Evolutionary conservation across 1,284 basidiomycete species (phyloP).

Genomic region (Thecaphora thlaspeos): DNA sequence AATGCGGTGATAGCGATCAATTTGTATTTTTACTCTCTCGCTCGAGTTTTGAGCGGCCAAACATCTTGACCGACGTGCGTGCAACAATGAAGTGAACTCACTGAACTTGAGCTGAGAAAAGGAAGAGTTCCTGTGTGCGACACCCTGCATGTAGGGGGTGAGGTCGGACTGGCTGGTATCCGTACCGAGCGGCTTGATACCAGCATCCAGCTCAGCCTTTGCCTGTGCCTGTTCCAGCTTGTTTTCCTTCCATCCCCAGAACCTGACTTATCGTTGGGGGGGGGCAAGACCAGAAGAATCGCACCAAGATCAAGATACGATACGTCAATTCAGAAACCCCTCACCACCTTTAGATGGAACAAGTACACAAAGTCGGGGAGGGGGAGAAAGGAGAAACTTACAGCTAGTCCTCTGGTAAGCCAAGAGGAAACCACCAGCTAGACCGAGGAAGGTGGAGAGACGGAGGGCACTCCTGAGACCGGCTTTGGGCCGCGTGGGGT

Average conservation of each 20-base stretch:
- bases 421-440: conserved; percentile 82
- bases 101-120: conserved; percentile 69
- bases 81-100: conserved; percentile 17
- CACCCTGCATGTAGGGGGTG: conserved; percentile 81
- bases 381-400: conserved; percentile 9
- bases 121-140: conserved; percentile 85
- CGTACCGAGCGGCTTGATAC: conserved; percentile 35
- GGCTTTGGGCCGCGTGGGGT: conserved; percentile 44
- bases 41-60: too few relatives aligned
- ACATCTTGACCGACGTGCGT: background rate
- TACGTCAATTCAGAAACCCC: too few relatives aligned
- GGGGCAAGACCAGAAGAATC: too few relatives aligned
- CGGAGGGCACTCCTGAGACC: conserved; percentile 43
- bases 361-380: background rate
- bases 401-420: conserved; percentile 74
- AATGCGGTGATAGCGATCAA: background rate
- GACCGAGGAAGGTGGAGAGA: conserved; percentile 62
- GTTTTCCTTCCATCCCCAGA: conserved; percentile 97
- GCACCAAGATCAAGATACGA: too few relatives aligned
- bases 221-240: conserved; percentile 53
- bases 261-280: conserved; percentile 72
- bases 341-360: too few relatives aligned
- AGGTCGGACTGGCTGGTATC: conserved; percentile 67
- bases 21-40: too few relatives aligned
- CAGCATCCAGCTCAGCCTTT: conserved; percentile 28